Evolutionary conservation across 2,329 filamentous ascomycete genomes (phyloP).

Genomic region (Moelleriella libera): DNA sequence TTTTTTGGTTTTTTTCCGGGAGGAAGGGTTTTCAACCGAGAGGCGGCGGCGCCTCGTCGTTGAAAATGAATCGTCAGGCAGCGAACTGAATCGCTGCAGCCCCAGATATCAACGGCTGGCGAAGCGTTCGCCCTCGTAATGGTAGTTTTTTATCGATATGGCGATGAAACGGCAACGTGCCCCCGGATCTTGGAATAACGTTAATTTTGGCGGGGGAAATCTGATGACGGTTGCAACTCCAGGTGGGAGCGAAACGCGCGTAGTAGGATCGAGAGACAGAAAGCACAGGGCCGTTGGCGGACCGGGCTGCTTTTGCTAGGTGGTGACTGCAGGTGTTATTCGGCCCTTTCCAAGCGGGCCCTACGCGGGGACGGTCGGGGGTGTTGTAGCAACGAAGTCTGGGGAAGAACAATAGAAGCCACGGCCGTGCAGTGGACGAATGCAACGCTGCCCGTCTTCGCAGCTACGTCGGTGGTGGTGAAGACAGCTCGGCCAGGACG

Average conservation of each 20-base stretch:
- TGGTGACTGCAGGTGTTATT: slow-evolving; percentile 19
- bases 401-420: slow-evolving; percentile 5
- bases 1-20: not conserved
- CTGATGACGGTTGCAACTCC: slow-evolving; percentile 1
- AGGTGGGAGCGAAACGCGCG: slow-evolving; percentile 4
- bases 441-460: not conserved
- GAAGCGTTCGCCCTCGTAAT: too few relatives aligned
- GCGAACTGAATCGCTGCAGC: not conserved
- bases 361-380: slow-evolving; percentile 13
- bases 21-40: not conserved
- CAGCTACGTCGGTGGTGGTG: not conserved
- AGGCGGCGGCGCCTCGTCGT: slow-evolving; percentile 1
- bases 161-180: slow-evolving; percentile 3
- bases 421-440: not conserved
- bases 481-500: not conserved
- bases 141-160: not conserved
- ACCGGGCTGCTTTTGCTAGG: slow-evolving; percentile 5
- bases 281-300: slow-evolving; percentile 5
- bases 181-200: slow-evolving; percentile 2
- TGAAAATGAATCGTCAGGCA: slow-evolving; percentile 1
- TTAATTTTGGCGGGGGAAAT: slow-evolving; percentile 13
- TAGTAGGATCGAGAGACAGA: slow-evolving; percentile 2
- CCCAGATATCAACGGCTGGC: not conserved
- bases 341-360: slow-evolving; percentile 21
- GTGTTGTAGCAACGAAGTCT: slow-evolving; percentile 3